Evolutionary conservation across 73 alveolate species (phyloP).

Genomic region (Stentor roeselii): DNA sequence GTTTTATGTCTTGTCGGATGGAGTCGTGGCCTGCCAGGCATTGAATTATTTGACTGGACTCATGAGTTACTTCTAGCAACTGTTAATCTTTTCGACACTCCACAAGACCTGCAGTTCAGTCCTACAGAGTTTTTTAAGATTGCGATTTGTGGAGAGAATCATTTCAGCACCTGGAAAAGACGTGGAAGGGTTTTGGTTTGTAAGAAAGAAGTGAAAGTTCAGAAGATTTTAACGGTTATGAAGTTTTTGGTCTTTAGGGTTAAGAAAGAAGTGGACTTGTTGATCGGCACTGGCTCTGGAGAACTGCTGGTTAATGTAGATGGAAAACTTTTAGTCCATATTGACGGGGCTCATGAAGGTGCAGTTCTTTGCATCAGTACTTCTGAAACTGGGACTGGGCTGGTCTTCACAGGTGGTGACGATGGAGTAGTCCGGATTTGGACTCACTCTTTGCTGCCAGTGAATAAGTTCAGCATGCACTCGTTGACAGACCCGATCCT

Average conservation of each 20-base stretch:
- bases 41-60: slow-evolving; percentile 64
- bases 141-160: slow-evolving; percentile 75
- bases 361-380: slow-evolving; percentile 71
- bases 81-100: slow-evolving; percentile 55
- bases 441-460: slow-evolving; percentile 55
- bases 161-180: slow-evolving; percentile 72
- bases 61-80: slow-evolving; percentile 59
- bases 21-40: not conserved
- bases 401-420: slow-evolving; percentile 80
- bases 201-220: slow-evolving; percentile 33
- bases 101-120: slow-evolving; percentile 63
- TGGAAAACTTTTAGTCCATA: slow-evolving; percentile 59
- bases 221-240: slow-evolving; percentile 20
- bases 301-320: slow-evolving; percentile 67
- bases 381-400: slow-evolving; percentile 41
- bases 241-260: not conserved
- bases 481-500: slow-evolving; percentile 37
- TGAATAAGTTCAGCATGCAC: slow-evolving; percentile 42
- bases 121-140: slow-evolving; percentile 62
- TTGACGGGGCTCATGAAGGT: slow-evolving; percentile 79
- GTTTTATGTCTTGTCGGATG: slow-evolving; percentile 5
- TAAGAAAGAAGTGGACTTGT: slow-evolving; percentile 52
- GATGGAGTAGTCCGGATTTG: slow-evolving; percentile 81
- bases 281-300: slow-evolving; percentile 75
- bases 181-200: slow-evolving; percentile 64